Evolutionary conservation across 345 rosid genomes (phyloP).

Genomic region (Populus simonii): DNA sequence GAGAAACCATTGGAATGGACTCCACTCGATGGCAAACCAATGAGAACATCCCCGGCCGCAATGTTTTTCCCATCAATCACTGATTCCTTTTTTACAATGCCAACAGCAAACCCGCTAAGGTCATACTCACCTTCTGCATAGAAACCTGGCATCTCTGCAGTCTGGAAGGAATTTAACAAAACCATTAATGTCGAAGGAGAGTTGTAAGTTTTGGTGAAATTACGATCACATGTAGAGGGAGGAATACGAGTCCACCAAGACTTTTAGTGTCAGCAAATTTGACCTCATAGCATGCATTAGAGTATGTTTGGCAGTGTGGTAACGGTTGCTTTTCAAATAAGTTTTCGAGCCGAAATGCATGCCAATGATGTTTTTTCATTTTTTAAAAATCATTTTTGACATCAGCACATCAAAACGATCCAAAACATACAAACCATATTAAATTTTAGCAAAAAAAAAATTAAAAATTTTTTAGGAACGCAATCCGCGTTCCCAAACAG

Average conservation of each 20-base stretch:
- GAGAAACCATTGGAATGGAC: conserved; percentile 97
- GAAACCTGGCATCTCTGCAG: conserved; percentile 97
- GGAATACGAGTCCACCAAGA: background rate
- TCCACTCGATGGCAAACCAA: conserved; percentile 91
- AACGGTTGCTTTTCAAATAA: too few relatives aligned
- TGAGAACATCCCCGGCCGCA: conserved; percentile 69
- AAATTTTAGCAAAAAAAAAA: too few relatives aligned
- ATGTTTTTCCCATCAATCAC: conserved; percentile 81
- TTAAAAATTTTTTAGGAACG: too few relatives aligned
- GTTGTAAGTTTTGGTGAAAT: background rate
- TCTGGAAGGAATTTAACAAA: conserved; percentile 37
- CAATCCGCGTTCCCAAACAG: too few relatives aligned
- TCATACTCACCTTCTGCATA: conserved; percentile 84
- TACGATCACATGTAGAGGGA: background rate
- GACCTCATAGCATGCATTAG: background rate
- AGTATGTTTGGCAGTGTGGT: too few relatives aligned
- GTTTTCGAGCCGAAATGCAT: too few relatives aligned
- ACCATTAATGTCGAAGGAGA: background rate
- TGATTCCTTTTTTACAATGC: conserved; percentile 70
- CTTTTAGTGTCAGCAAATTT: background rate
- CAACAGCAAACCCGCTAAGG: conserved; percentile 92
- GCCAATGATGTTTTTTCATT: too few relatives aligned
- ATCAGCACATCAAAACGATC: too few relatives aligned
- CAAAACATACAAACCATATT: too few relatives aligned
- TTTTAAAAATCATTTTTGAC: too few relatives aligned